A percentile compares a stretch with the other conserved stretches of the same genome.
These are phyloP conservation scores for Mesotaenium endlicherianum DNA, from an alignment of 139 green algal species.

Conservation along the genomic window DNA sequence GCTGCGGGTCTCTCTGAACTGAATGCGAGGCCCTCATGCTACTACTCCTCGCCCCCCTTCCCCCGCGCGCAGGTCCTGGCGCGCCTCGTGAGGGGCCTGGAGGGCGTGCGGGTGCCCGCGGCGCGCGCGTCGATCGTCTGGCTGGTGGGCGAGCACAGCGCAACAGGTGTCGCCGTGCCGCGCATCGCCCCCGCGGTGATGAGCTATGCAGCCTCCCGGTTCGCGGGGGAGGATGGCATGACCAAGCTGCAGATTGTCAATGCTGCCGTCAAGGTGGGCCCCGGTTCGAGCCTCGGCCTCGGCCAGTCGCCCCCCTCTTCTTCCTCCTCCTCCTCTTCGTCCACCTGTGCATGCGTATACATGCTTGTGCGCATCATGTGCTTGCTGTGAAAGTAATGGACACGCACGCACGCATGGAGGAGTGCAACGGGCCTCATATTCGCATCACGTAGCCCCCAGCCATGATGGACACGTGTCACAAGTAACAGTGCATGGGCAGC, in stretches of 20 bases:
- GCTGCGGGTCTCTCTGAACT: no score
- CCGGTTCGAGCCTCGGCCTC: not conserved
- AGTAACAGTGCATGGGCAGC: no score
- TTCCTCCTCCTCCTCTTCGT: no score
- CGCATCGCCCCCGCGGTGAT: not conserved
- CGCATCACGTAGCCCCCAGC: no score
- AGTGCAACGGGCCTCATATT: no score
- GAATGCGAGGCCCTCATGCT: not conserved
- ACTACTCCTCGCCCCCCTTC: not conserved
- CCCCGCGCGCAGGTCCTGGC: not conserved
- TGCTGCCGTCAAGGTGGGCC: conserved; percentile 8
- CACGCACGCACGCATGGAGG: no score
- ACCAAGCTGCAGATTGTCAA: conserved; percentile 38
- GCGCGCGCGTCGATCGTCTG: conserved; percentile 10
- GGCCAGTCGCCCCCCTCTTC: no score
- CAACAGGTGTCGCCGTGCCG: not conserved
- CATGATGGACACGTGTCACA: no score
- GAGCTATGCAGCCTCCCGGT: conserved; percentile 3
- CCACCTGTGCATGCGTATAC: no score
- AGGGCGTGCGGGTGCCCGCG: not conserved
- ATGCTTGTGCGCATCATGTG: no score
- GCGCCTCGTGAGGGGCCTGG: conserved; percentile 8
- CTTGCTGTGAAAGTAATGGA: no score
- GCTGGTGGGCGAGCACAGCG: conserved; percentile 11
- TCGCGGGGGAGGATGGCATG: conserved; percentile 8